Conservation (phyloP, 1,139 yeast species). For the Kazachstania sp. region DNA sequence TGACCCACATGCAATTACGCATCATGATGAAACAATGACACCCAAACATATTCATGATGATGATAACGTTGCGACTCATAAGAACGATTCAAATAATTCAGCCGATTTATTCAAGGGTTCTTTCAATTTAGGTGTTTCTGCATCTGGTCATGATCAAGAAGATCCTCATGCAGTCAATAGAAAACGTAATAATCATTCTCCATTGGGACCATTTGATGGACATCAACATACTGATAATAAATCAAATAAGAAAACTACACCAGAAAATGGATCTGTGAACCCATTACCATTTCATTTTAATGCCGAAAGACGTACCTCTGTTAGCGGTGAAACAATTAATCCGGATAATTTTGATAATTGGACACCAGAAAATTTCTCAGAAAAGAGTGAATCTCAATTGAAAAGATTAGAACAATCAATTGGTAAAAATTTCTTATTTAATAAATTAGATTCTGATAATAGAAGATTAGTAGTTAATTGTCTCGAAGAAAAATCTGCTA, state of each 20-base stretch:
- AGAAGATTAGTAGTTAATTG: slow-evolving; percentile 74
- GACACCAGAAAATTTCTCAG: slow-evolving; percentile 60
- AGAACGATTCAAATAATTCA: background rate
- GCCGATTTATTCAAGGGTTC: slow-evolving; percentile 3
- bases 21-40: slow-evolving; percentile 16
- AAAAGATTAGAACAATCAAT: slow-evolving; percentile 62
- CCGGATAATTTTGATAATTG: slow-evolving; percentile 50
- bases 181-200: slow-evolving; percentile 7
- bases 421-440: slow-evolving; percentile 76
- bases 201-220: slow-evolving; percentile 3
- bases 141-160: background rate
- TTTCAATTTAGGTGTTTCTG: slow-evolving; percentile 1
- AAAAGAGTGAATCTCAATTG: slow-evolving; percentile 57
- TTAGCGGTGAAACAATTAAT: slow-evolving; percentile 60
- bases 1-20: slow-evolving; percentile 47
- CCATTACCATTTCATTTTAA: slow-evolving; percentile 38
- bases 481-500: slow-evolving; percentile 58
- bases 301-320: slow-evolving; percentile 79
- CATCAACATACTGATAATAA: background rate
- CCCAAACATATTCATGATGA: background rate
- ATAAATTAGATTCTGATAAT: slow-evolving; percentile 62
- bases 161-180: slow-evolving; percentile 6
- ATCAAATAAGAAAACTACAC: background rate
- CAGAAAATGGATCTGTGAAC: slow-evolving; percentile 7
- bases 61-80: background rate